Conservation (phyloP, 257 asterid genomes). For the Solanum gandarillasii region DNA sequence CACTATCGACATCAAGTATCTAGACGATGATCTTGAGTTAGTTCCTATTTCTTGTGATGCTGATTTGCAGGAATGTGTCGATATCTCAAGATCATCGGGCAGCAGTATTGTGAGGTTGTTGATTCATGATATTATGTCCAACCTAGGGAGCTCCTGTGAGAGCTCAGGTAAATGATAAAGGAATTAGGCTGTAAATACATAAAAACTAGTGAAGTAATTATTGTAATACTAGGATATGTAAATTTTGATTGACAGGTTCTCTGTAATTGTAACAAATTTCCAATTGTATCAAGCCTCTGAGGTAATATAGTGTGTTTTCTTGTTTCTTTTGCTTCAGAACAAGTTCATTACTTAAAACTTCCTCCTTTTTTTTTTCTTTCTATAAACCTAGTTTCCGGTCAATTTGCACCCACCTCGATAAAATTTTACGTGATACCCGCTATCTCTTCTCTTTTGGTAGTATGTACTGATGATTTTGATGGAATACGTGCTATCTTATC, state of each 20-base stretch:
- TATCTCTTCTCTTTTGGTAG: background rate
- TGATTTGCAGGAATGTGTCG: slow-evolving; percentile 65
- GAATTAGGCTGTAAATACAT: slow-evolving; percentile 10
- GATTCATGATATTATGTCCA: slow-evolving; percentile 54
- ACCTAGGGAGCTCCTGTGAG: slow-evolving; percentile 72
- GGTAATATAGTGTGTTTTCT: background rate
- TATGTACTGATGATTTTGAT: too few relatives aligned
- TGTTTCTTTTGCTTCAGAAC: slow-evolving; percentile 19
- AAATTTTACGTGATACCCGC: background rate
- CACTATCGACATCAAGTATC: slow-evolving; percentile 65
- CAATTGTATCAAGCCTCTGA: background rate
- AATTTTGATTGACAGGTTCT: slow-evolving; percentile 23
- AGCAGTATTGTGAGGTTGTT: slow-evolving; percentile 43
- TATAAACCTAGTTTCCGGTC: background rate
- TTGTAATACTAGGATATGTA: slow-evolving; percentile 23
- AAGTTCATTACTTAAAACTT: background rate
- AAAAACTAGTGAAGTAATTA: slow-evolving; percentile 18
- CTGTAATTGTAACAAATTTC: slow-evolving; percentile 8
- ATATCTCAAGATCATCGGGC: slow-evolving; percentile 41
- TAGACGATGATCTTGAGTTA: slow-evolving; percentile 82
- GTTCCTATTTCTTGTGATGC: slow-evolving; percentile 64
- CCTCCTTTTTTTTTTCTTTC: background rate
- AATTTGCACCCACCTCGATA: background rate
- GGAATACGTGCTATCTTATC: background rate
- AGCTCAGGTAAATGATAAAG: slow-evolving; percentile 58